phyloP scores from a whole-genome alignment of 1,284 basidiomycete genomes.

The Anthracocystis panici-leucophaei region DNA sequence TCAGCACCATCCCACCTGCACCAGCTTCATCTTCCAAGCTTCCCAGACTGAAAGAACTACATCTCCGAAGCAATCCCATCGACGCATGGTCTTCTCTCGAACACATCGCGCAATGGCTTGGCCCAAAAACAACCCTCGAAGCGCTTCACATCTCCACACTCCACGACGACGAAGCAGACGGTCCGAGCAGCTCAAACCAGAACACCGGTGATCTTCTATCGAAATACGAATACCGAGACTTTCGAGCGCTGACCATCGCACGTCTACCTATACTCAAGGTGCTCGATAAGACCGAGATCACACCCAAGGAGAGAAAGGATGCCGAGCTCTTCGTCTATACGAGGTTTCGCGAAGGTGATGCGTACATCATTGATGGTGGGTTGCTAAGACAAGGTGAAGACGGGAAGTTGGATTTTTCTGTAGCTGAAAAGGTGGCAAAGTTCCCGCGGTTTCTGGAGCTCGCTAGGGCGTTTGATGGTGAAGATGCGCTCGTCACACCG shows the following conservation, averaged over 20 bases:
- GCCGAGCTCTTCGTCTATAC: slow-evolving; percentile 77
- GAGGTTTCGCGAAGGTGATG: slow-evolving; percentile 28
- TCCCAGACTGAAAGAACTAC: slow-evolving; percentile 74
- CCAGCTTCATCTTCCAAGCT: slow-evolving; percentile 62
- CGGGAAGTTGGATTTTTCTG: slow-evolving; percentile 1
- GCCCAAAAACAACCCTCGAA: slow-evolving; percentile 69
- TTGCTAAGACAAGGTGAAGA: background rate
- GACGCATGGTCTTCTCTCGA: slow-evolving; percentile 79
- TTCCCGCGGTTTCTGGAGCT: slow-evolving; percentile 44
- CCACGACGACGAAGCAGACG: slow-evolving; percentile 2
- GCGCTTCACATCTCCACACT: slow-evolving; percentile 27
- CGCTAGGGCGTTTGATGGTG: slow-evolving; percentile 24
- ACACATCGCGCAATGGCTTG: slow-evolving; percentile 77
- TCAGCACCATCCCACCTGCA: slow-evolving; percentile 73
- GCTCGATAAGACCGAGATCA: slow-evolving; percentile 81
- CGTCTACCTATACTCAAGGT: slow-evolving; percentile 76
- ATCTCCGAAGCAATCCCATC: slow-evolving; percentile 77
- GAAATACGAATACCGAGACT: slow-evolving; percentile 69
- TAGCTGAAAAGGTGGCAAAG: slow-evolving; percentile 1
- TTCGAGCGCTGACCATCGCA: slow-evolving; percentile 79
- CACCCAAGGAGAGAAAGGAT: slow-evolving; percentile 81
- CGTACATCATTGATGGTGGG: slow-evolving; percentile 27
- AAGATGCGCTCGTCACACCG: background rate
- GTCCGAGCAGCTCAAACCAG: background rate
- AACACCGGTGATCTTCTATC: slow-evolving; percentile 11